Evolutionary conservation across 2,329 filamentous ascomycete genomes (phyloP), one percentile per base, ranked within the genome.

Genomic region (Beauveria varroae): DNA sequence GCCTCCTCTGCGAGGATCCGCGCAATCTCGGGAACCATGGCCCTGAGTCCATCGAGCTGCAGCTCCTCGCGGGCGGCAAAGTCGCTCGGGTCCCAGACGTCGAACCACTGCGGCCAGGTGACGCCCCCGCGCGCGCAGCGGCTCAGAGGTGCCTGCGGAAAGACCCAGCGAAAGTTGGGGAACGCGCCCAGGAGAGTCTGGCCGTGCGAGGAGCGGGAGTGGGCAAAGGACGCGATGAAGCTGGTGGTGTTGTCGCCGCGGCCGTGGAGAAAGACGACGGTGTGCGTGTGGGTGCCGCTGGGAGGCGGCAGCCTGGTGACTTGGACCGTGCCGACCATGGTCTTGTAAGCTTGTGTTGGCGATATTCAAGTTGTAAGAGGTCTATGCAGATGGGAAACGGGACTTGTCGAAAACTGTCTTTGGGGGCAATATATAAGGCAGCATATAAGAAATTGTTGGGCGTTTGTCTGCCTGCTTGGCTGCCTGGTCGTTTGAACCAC

Each of bases 151-250:
- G 79, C 76, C 57, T 75, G 72, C 10, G 79, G 79, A 59, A 82
- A 82, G 7, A 82, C 77, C 76, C 78, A 82, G 59, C 76, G 74
- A 65, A 81, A 73, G 5, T 74, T 73, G 5, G 80, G 78, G 41
- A 81, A 77, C 9, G 69, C 66, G 4, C 76, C 71, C 24, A 68
- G 53, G 1, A 81, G 74, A 3, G 69, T 71, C 20, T 65, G 70
- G n/a, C 65, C 62, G 6, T 60, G 62, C 0, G 74, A 75, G 63
- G 74, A 70, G 41, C 60, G 65, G 24, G 68, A 73, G 63, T 67
- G 63, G 10, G 65, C 51, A 2, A 79, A 67, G 0, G 71, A 69
- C 16, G 63, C 63, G 24, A 64, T 63, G 62, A 78, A 74, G 59
- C 68, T 68, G n/a, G 60, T 37, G 16, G 72, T 72, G 7, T 65